phyloP scores from a whole-genome alignment of 73 alveolate species.

The Halteria grandinella region DNA sequence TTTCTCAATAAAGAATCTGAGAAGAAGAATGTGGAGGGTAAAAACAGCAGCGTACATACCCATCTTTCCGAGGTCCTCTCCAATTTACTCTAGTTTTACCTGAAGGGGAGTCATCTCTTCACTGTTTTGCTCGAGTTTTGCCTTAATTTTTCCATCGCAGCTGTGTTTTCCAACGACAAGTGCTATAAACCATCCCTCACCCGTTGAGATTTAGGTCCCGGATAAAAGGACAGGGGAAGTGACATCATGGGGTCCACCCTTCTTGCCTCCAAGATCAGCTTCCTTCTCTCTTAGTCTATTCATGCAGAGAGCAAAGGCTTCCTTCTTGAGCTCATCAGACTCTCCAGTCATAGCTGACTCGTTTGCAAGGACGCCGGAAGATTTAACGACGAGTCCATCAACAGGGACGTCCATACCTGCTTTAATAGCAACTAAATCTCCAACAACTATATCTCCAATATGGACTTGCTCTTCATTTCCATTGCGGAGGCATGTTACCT shows the following conservation, averaged over 20 bases:
- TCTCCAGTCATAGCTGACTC: slow-evolving; percentile 86
- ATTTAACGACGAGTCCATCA: slow-evolving; percentile 63
- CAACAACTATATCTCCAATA: slow-evolving; percentile 71
- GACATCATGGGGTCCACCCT: slow-evolving; percentile 57
- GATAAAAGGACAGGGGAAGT: slow-evolving; percentile 77
- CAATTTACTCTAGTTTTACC: slow-evolving; percentile 91
- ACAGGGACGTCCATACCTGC: slow-evolving; percentile 88
- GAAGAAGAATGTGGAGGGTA: slow-evolving; percentile 76
- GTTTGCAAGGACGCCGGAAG: slow-evolving; percentile 28
- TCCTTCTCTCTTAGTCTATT: slow-evolving; percentile 47
- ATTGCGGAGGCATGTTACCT: slow-evolving; percentile 1
- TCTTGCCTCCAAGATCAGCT: not conserved
- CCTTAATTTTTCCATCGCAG: slow-evolving; percentile 66
- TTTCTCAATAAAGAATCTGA: slow-evolving; percentile 64
- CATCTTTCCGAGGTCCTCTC: slow-evolving; percentile 88
- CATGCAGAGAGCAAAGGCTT: slow-evolving; percentile 41
- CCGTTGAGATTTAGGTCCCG: slow-evolving; percentile 75
- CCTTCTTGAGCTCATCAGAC: slow-evolving; percentile 67
- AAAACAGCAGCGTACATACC: slow-evolving; percentile 88
- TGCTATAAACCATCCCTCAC: slow-evolving; percentile 71
- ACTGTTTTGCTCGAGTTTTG: slow-evolving; percentile 29
- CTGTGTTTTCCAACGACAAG: slow-evolving; percentile 65
- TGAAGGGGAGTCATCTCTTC: slow-evolving; percentile 86
- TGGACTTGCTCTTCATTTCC: slow-evolving; percentile 47
- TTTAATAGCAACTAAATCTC: slow-evolving; percentile 73